These are phyloP conservation scores for Albatrellus ellisii DNA, from an alignment of 768 basidiomycete species.

Conservation along the genomic window DNA sequence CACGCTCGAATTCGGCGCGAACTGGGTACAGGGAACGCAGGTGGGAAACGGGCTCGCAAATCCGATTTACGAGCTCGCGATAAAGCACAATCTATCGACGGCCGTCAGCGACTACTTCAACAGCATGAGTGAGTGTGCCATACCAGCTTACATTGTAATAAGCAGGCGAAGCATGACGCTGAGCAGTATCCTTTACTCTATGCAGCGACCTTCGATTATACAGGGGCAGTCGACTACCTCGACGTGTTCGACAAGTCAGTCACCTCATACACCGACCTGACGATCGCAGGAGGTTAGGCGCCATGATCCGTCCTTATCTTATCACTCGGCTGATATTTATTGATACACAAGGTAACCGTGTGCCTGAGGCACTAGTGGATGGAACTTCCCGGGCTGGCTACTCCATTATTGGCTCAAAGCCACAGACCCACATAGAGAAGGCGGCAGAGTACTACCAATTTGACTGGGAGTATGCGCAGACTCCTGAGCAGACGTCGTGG, in stretches of 20 bases:
- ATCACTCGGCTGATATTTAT: background rate
- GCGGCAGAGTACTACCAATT: slow-evolving; percentile 43
- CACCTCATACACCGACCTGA: slow-evolving; percentile 28
- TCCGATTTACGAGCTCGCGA: slow-evolving; percentile 44
- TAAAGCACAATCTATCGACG: slow-evolving; percentile 38
- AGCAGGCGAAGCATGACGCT: background rate
- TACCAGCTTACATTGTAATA: background rate
- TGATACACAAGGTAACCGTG: slow-evolving; percentile 26
- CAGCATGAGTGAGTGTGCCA: slow-evolving; percentile 23
- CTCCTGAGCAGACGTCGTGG: slow-evolving; percentile 51
- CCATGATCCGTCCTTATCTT: background rate
- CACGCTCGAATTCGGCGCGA: slow-evolving; percentile 41
- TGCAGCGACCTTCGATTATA: slow-evolving; percentile 40
- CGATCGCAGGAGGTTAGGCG: slow-evolving; percentile 30
- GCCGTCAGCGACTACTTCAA: slow-evolving; percentile 31
- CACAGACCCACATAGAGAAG: slow-evolving; percentile 30
- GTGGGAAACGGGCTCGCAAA: slow-evolving; percentile 36
- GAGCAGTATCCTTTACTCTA: background rate
- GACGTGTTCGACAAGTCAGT: slow-evolving; percentile 19
- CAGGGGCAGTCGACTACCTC: slow-evolving; percentile 22
- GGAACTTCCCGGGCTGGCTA: slow-evolving; percentile 41
- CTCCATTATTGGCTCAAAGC: slow-evolving; percentile 32
- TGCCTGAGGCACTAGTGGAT: slow-evolving; percentile 37
- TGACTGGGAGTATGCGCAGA: slow-evolving; percentile 39
- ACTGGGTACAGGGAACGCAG: slow-evolving; percentile 47